phyloP scores from a whole-genome alignment of 345 rosid genomes.

The Populus euphratica region DNA sequence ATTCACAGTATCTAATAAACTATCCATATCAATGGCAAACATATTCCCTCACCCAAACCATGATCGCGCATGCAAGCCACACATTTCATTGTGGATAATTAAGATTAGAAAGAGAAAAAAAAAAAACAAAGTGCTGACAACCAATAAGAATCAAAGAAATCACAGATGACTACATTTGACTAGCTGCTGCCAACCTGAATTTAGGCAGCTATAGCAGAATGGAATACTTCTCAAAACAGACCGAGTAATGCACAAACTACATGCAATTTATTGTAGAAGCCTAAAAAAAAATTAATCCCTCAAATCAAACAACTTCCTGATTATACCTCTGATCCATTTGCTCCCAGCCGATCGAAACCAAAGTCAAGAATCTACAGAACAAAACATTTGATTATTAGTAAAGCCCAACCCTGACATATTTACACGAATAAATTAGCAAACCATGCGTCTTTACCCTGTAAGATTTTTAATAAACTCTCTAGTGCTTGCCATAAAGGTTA shows the following conservation, averaged over 20 bases:
- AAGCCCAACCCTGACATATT: neutral
- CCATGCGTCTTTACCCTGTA: neutral
- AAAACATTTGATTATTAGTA: neutral
- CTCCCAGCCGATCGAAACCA: conserved; percentile 89
- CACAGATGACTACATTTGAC: too few species aligned
- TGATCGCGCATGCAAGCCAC: neutral
- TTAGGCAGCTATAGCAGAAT: neutral
- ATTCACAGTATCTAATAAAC: neutral
- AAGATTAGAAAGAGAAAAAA: too few species aligned
- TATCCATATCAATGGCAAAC: neutral
- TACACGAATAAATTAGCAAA: neutral
- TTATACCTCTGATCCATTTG: conserved; percentile 68
- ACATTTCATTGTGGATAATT: too few species aligned
- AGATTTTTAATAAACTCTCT: neutral
- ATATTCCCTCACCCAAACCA: neutral
- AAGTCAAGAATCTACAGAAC: conserved; percentile 78
- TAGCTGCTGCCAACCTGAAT: too few species aligned
- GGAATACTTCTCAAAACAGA: neutral
- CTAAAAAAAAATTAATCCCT: neutral
- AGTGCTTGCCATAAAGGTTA: neutral
- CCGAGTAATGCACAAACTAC: neutral
- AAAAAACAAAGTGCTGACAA: too few species aligned
- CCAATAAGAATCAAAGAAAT: too few species aligned
- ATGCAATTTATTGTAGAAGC: neutral
- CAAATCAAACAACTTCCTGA: neutral